These are phyloP conservation scores for Tolypocladium endophyticum DNA, from an alignment of 2,329 filamentous ascomycete genomes.

Conservation along the genomic window DNA sequence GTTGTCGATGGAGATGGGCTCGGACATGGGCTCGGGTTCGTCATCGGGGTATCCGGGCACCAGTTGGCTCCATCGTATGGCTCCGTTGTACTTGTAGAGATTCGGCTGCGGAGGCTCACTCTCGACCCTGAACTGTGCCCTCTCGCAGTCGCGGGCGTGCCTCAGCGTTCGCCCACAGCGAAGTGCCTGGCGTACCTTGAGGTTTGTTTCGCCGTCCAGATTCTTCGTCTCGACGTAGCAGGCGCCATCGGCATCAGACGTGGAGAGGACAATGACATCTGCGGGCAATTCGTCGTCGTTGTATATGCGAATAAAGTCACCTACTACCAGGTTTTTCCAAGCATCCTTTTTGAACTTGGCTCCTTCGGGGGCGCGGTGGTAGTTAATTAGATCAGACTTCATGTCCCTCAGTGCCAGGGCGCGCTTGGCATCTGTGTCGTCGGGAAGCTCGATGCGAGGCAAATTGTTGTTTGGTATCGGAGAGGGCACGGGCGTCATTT, in stretches of 20 bases:
- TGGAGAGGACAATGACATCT: slow-evolving; percentile 84
- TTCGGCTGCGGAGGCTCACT: slow-evolving; percentile 90
- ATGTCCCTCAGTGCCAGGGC: slow-evolving; percentile 30
- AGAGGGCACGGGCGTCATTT: slow-evolving; percentile 91
- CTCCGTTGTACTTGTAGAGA: slow-evolving; percentile 88
- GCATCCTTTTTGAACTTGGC: slow-evolving; percentile 85
- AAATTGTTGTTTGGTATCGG: slow-evolving; percentile 43
- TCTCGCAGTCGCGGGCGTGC: slow-evolving; percentile 87
- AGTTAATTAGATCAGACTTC: slow-evolving; percentile 60
- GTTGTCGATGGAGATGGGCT: slow-evolving; percentile 93
- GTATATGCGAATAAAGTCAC: slow-evolving; percentile 92
- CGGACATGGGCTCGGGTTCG: slow-evolving; percentile 67
- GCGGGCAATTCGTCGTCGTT: slow-evolving; percentile 93
- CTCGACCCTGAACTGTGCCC: slow-evolving; percentile 76
- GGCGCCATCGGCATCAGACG: slow-evolving; percentile 84
- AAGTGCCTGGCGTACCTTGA: slow-evolving; percentile 88
- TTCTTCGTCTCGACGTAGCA: slow-evolving; percentile 99
- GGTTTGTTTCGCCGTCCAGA: slow-evolving; percentile 91
- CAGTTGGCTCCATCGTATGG: slow-evolving; percentile 74
- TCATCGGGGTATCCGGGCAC: slow-evolving; percentile 52
- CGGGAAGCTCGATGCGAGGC: slow-evolving; percentile 27
- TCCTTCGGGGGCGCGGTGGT: slow-evolving; percentile 50
- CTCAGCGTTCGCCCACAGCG: slow-evolving; percentile 73
- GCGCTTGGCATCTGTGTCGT: slow-evolving; percentile 21
- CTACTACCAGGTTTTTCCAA: slow-evolving; percentile 93